phyloP scores from a whole-genome alignment of 352 stramenopile genomes.

The Pythium apleroticum region DNA sequence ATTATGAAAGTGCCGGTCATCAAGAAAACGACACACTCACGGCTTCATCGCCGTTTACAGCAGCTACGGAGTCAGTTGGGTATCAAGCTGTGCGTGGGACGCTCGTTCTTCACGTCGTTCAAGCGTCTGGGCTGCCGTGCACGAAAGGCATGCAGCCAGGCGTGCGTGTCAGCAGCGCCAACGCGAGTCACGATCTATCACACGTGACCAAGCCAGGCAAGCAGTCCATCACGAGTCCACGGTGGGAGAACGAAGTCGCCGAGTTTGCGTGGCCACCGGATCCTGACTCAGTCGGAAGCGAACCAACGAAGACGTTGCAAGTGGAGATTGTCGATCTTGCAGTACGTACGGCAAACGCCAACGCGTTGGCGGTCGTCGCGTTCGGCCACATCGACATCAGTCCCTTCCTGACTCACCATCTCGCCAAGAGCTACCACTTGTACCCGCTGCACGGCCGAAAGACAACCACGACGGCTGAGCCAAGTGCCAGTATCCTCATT shows the following conservation, averaged over 20 bases:
- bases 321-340: slow-evolving; percentile 49
- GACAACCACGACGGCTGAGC: background rate
- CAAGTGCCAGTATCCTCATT: slow-evolving; percentile 29
- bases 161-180: slow-evolving; percentile 23
- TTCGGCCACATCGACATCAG: slow-evolving; percentile 38
- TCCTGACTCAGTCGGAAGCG: background rate
- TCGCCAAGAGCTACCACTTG: slow-evolving; percentile 34
- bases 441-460: slow-evolving; percentile 26
- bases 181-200: slow-evolving; percentile 3
- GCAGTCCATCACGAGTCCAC: slow-evolving; percentile 33
- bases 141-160: slow-evolving; percentile 42
- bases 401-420: slow-evolving; percentile 35
- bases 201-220: slow-evolving; percentile 35
- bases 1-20: slow-evolving; percentile 22
- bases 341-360: slow-evolving; percentile 35
- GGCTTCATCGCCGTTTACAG: slow-evolving; percentile 9
- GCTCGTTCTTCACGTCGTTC: slow-evolving; percentile 37
- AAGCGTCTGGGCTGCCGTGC: slow-evolving; percentile 31
- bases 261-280: slow-evolving; percentile 31
- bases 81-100: slow-evolving; percentile 20
- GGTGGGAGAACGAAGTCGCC: slow-evolving; percentile 29
- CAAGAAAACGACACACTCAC: slow-evolving; percentile 1
- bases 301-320: slow-evolving; percentile 1
- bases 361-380: slow-evolving; percentile 34
- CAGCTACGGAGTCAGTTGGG: background rate